Evolutionary conservation across 192 early-diverging fungal species (phyloP).

Genomic region (Coemansia sp.): DNA sequence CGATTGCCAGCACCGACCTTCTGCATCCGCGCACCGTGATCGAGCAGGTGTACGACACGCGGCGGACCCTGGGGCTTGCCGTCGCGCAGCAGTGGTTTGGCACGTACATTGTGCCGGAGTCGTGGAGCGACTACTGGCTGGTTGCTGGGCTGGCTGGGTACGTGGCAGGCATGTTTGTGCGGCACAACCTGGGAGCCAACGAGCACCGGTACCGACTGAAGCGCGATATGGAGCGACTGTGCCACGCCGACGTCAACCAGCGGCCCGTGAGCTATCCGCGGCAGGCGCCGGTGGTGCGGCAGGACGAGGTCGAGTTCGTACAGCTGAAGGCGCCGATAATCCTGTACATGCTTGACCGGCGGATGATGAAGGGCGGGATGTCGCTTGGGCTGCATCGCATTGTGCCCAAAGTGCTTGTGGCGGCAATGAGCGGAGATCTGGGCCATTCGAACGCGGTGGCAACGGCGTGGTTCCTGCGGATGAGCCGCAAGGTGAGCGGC

Average conservation of each 20-base stretch:
- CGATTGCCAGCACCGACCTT: conserved; percentile 68
- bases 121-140: conserved; percentile 89
- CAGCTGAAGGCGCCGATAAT: conserved; percentile 85
- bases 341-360: conserved; percentile 88
- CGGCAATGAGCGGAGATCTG: conserved; percentile 71
- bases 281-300: conserved; percentile 55
- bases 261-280: conserved; percentile 77
- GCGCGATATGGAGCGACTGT: conserved; percentile 83
- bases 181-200: conserved; percentile 82
- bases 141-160: conserved; percentile 79
- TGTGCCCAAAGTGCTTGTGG: conserved; percentile 75
- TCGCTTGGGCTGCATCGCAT: conserved; percentile 74
- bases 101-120: conserved; percentile 69
- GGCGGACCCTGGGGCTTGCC: conserved; percentile 66
- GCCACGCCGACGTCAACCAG: conserved; percentile 83
- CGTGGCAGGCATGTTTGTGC: conserved; percentile 72
- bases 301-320: conserved; percentile 73
- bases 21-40: conserved; percentile 75
- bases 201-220: conserved; percentile 81
- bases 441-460: conserved; percentile 58
- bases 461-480: conserved; percentile 74
- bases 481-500: conserved; percentile 86
- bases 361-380: conserved; percentile 75
- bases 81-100: conserved; percentile 97
- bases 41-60: conserved; percentile 87